These are phyloP conservation scores for Rosellinia necatrix DNA, from an alignment of 2,329 filamentous ascomycete species.

Conservation along the genomic window DNA sequence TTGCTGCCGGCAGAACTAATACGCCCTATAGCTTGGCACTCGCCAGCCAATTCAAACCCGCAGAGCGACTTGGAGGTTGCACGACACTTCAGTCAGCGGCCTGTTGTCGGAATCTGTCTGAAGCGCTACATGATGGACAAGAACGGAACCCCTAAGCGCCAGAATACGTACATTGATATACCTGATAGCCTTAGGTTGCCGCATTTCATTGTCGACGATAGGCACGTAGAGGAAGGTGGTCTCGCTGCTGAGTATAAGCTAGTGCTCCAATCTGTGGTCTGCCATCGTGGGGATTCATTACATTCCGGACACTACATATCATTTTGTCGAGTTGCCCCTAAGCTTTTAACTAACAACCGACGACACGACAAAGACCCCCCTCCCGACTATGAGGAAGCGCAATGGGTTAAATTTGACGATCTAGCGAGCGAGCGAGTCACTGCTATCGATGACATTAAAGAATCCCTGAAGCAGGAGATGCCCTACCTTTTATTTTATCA, in stretches of 20 bases:
- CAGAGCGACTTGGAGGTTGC: slow-evolving; percentile 78
- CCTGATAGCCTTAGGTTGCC: slow-evolving; percentile 80
- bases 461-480: slow-evolving; percentile 81
- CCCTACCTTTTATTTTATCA: slow-evolving; percentile 97
- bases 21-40: slow-evolving; percentile 75
- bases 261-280: slow-evolving; percentile 87
- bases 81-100: slow-evolving; percentile 82
- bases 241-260: slow-evolving; percentile 92
- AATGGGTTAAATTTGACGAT: slow-evolving; percentile 94
- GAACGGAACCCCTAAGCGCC: slow-evolving; percentile 69
- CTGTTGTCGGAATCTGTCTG: slow-evolving; percentile 88
- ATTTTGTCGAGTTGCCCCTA: slow-evolving; percentile 75
- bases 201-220: slow-evolving; percentile 85
- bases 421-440: slow-evolving; percentile 71
- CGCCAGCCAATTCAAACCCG: slow-evolving; percentile 58
- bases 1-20: slow-evolving; percentile 40
- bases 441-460: slow-evolving; percentile 76
- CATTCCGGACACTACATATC: slow-evolving; percentile 92
- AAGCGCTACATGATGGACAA: slow-evolving; percentile 84
- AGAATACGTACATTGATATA: slow-evolving; percentile 88
- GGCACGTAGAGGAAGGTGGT: slow-evolving; percentile 64
- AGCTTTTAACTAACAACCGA: slow-evolving; percentile 64
- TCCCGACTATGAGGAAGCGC: slow-evolving; percentile 70
- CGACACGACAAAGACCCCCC: slow-evolving; percentile 60
- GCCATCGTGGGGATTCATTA: slow-evolving; percentile 83